phyloP scores from a whole-genome alignment of 352 stramenopile genomes.

The Pseudoperonospora humuli region DNA sequence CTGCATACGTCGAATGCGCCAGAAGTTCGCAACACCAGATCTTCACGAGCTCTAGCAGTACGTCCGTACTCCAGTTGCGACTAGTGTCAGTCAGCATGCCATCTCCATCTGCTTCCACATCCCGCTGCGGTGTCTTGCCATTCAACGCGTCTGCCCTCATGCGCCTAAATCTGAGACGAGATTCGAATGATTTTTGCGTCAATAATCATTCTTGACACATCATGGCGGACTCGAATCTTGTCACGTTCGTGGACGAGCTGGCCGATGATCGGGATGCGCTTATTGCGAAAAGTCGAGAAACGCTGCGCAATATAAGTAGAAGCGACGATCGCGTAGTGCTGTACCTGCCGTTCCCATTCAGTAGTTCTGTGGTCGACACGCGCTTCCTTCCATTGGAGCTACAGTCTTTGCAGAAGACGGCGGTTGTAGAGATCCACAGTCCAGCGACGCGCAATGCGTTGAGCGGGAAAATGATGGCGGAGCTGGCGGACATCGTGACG shows the following conservation, averaged over 20 bases:
- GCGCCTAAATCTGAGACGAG: background rate
- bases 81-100: conserved; percentile 32
- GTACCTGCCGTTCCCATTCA: conserved; percentile 27
- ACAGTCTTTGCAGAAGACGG: conserved; percentile 32
- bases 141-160: no score
- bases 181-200: conserved; percentile 4
- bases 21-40: conserved; percentile 44
- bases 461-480: conserved; percentile 85
- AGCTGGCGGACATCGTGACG: conserved; percentile 64
- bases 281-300: conserved; percentile 29
- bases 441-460: conserved; percentile 61
- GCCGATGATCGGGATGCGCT: conserved; percentile 34
- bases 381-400: conserved; percentile 10
- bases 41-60: conserved; percentile 46
- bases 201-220: background rate
- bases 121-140: background rate
- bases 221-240: conserved; percentile 18
- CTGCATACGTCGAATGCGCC: conserved; percentile 23
- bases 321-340: conserved; percentile 21
- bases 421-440: conserved; percentile 68
- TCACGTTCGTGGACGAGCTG: conserved; percentile 45
- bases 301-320: conserved; percentile 31
- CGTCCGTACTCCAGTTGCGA: conserved; percentile 46
- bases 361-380: background rate
- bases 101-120: conserved; percentile 23